Evolutionary conservation across 2,329 filamentous ascomycete genomes (phyloP).

Genomic region (Incumbomyces delicatus): DNA sequence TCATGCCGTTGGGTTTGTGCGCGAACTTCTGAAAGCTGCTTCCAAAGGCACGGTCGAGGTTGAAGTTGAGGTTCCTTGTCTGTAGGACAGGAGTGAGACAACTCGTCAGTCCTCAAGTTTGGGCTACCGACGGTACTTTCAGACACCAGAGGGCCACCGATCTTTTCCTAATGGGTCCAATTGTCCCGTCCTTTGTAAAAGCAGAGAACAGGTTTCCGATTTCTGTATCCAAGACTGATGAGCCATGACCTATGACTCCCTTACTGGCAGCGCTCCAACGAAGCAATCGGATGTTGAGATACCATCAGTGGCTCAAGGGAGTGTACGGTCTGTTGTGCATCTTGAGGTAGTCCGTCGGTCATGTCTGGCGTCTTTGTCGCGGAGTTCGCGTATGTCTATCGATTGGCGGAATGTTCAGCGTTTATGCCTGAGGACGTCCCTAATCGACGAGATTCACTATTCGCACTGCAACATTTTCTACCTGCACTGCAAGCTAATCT

Average conservation of each 20-base stretch:
- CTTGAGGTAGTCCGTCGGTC: constrained; percentile 1
- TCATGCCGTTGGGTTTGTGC: constrained; percentile 8
- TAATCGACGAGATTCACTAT: no score
- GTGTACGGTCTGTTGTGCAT: not conserved
- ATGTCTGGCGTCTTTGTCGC: constrained; percentile 1
- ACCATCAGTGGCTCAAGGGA: not conserved
- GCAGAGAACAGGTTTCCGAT: not conserved
- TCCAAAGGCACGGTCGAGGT: constrained; percentile 10
- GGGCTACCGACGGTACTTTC: not conserved
- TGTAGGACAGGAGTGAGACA: not conserved
- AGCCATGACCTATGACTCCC: not conserved
- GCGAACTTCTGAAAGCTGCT: constrained; percentile 11
- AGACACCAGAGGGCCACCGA: constrained; percentile 12
- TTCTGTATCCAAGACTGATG: constrained; percentile 1
- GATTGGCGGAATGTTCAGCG: not conserved
- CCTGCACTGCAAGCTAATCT: no score
- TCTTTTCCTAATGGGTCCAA: constrained; percentile 10
- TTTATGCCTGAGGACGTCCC: not conserved
- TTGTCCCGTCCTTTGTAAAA: constrained; percentile 4
- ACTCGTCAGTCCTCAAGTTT: not conserved
- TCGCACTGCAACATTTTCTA: no score
- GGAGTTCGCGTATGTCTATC: not conserved
- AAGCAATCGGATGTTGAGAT: not conserved
- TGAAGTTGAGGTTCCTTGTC: constrained; percentile 17
- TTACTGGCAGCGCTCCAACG: not conserved